Base-by-base conservation (phyloP, 805 yeast genomes). In the Komagataella phaffii region DNA sequence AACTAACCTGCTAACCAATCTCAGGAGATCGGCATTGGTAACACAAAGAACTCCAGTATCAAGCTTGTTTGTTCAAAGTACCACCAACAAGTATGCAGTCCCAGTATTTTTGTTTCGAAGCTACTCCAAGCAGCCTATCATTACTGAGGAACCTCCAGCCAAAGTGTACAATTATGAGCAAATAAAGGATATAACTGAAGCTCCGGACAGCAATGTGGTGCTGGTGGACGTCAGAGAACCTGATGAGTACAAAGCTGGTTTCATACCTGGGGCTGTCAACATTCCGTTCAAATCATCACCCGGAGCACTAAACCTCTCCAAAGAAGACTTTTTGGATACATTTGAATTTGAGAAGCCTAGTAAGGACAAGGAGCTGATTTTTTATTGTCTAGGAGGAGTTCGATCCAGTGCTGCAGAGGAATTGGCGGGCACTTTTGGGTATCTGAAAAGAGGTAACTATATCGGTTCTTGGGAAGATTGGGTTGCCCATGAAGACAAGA, bases 141-240 rank as follows among this genome's bases (percentile, higher is more conserved):
- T 65, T 30, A 62, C 63, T 19, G 67, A 62, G 24, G 67, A 61
- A 24, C 50, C 59, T n/a, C 53, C 55, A 7, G 71, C 72, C 14
- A 66, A 66, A 48, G 51, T 57, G 2, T 55, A 64, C 51, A 60
- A 57, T 40, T 67, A 57, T 51, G 56, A 53, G 1, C 54, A 64
- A 48, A 57, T 67, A 59, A 72, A 75, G 57, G 63, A 68, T n/a
- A 62, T 85, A 21, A 65, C 73, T 17, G 50, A 21, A n/a, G 53
- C 65, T 7, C 55, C 67, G 48, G 79, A 80, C 3, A 72, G 78
- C 14, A 68, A 70, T 14, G 67, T 75, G 44, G 73, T 88, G 46
- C 67, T 91, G 44, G 81, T 91, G 21, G 99, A 91, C 63, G 97
- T 88, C 18, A 81, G 99, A 64, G 98, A 91, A 71, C 96, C 97